These are phyloP conservation scores for Yamadazyma membranifaciens DNA, from an alignment of 1,139 yeast genomes.

Conservation along the genomic window DNA sequence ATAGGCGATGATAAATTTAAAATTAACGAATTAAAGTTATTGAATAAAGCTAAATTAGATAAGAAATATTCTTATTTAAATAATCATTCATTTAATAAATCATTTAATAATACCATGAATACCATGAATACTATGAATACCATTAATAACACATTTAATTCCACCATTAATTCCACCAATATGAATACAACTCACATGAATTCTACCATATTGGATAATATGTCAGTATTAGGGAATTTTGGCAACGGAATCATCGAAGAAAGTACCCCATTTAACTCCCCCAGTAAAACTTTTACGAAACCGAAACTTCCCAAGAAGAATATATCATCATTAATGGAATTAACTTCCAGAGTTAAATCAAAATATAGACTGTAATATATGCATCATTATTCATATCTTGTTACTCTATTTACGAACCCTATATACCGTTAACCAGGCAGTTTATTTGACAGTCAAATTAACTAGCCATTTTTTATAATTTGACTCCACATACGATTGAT, in stretches of 20 bases:
- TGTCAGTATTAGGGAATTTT: slow-evolving; percentile 32
- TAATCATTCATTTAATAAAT: slow-evolving; percentile 24
- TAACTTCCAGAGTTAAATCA: slow-evolving; percentile 35
- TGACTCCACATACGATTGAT: slow-evolving; percentile 16
- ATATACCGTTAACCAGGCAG: no score
- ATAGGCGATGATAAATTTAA: slow-evolving; percentile 18
- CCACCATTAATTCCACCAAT: neutral
- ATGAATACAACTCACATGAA: neutral
- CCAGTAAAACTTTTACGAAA: slow-evolving; percentile 19
- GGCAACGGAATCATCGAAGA: slow-evolving; percentile 42
- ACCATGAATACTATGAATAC: slow-evolving; percentile 3
- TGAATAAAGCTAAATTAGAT: slow-evolving; percentile 31
- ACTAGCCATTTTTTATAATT: slow-evolving; percentile 31
- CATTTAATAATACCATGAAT: neutral
- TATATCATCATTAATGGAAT: slow-evolving; percentile 35
- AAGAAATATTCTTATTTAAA: slow-evolving; percentile 35
- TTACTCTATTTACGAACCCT: slow-evolving; percentile 7
- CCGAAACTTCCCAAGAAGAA: slow-evolving; percentile 16
- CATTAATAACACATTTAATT: slow-evolving; percentile 1
- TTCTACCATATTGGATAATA: slow-evolving; percentile 7
- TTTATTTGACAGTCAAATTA: slow-evolving; percentile 13
- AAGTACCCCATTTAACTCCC: slow-evolving; percentile 39
- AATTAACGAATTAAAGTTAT: slow-evolving; percentile 23
- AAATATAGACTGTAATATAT: slow-evolving; percentile 18
- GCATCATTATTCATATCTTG: slow-evolving; percentile 3